Conservation (phyloP, 495 filamentous ascomycete genomes). For the Pyrenula aspistea region DNA sequence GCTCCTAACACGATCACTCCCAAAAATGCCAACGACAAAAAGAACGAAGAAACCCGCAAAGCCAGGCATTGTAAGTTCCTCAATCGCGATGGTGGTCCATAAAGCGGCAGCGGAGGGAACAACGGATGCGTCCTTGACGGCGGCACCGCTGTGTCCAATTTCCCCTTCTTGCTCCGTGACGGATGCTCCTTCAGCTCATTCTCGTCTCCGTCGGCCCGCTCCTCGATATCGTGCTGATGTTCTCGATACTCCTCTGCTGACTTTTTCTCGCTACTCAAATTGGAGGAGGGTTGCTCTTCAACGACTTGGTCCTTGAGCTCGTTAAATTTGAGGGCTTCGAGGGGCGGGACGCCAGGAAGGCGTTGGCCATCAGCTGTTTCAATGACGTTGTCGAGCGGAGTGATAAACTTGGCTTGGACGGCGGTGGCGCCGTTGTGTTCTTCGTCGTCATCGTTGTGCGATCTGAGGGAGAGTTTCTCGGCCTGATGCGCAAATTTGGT, state of each 20-base stretch:
- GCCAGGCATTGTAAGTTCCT: slow-evolving; percentile 49
- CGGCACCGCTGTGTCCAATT: slow-evolving; percentile 27
- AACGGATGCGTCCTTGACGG: slow-evolving; percentile 64
- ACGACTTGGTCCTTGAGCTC: slow-evolving; percentile 40
- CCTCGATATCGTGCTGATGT: neutral
- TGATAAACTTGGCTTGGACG: slow-evolving; percentile 54
- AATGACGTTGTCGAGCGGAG: slow-evolving; percentile 58
- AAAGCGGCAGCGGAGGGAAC: slow-evolving; percentile 78
- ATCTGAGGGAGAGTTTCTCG: slow-evolving; percentile 42
- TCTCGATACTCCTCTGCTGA: neutral
- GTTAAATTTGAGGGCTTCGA: slow-evolving; percentile 58
- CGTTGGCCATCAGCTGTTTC: slow-evolving; percentile 50
- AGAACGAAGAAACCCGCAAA: slow-evolving; percentile 53
- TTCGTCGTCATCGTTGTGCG: slow-evolving; percentile 10
- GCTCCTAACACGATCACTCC: slow-evolving; percentile 63
- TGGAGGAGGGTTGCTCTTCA: neutral
- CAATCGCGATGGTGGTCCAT: slow-evolving; percentile 57
- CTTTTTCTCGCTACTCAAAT: neutral
- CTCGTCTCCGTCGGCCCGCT: neutral
- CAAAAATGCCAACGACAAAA: slow-evolving; percentile 68
- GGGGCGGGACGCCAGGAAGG: slow-evolving; percentile 50
- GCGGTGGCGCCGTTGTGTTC: slow-evolving; percentile 30
- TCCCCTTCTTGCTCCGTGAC: slow-evolving; percentile 12
- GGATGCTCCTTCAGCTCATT: neutral
- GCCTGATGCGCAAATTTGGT: slow-evolving; percentile 40